Percentiles rank a stretch among this genome's conserved stretches.
Conservation (phyloP, 768 basidiomycete genomes). For the Podaxis mareebaensis region DNA sequence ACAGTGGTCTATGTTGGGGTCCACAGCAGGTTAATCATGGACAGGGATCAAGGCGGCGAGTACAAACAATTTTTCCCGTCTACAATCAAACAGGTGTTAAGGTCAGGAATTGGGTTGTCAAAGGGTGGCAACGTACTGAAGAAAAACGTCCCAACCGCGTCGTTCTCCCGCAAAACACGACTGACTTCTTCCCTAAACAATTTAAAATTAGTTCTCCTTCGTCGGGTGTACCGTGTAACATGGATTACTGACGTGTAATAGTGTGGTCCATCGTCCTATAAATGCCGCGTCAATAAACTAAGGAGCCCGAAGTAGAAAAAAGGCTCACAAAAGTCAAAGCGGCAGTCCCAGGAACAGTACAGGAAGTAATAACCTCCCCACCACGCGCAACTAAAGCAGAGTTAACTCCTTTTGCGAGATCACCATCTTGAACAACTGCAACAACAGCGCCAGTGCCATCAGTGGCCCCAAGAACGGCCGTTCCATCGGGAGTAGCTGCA, state of each 20-base stretch:
- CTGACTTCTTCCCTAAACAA: constrained; percentile 33
- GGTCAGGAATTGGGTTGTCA: background rate
- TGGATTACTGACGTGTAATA: constrained; percentile 31
- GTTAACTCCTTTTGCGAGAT: background rate
- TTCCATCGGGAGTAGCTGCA: too few species aligned
- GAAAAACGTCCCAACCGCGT: constrained; percentile 38
- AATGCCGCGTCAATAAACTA: background rate
- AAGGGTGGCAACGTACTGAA: constrained; percentile 21
- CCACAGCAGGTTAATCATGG: background rate
- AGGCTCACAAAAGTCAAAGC: constrained; percentile 36
- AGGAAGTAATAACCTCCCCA: constrained; percentile 30
- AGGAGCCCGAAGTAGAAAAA: background rate
- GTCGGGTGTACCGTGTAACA: background rate
- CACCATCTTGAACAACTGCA: background rate
- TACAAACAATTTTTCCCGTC: constrained; percentile 16
- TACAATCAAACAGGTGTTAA: background rate
- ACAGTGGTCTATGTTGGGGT: constrained; percentile 24
- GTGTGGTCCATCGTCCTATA: constrained; percentile 45
- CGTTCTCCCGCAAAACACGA: constrained; percentile 31
- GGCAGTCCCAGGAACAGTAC: constrained; percentile 33
- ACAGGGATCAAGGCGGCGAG: background rate
- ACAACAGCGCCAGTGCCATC: too few species aligned
- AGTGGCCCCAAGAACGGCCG: too few species aligned
- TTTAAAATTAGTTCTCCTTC: background rate
- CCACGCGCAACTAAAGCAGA: background rate